phyloP scores from a whole-genome alignment of 306 rosid genomes.

The Lathyrus aphaca region DNA sequence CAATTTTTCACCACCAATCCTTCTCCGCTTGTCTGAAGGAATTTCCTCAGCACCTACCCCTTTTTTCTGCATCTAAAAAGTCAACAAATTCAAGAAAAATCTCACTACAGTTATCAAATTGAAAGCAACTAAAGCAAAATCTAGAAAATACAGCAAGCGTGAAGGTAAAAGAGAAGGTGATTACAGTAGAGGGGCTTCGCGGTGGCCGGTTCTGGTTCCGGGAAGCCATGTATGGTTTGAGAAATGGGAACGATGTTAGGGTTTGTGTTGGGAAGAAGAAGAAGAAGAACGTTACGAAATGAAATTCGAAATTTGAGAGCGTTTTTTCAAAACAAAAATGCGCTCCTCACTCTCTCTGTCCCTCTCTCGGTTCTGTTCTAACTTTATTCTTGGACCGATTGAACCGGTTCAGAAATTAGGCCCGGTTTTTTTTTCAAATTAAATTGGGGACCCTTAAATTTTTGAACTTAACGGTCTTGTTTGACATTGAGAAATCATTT shows the following conservation, averaged over 20 bases:
- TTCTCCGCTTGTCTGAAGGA: slow-evolving; percentile 71
- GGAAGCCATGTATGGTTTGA: slow-evolving; percentile 54
- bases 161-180: slow-evolving; percentile 14
- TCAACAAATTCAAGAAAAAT: background rate
- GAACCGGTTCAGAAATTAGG: slow-evolving; percentile 35
- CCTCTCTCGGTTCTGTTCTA: background rate
- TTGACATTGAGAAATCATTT: background rate
- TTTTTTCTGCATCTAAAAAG: slow-evolving; percentile 55
- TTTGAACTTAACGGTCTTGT: slow-evolving; percentile 32
- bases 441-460: background rate
- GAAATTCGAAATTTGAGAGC: slow-evolving; percentile 69
- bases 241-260: slow-evolving; percentile 37
- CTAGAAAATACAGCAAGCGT: background rate
- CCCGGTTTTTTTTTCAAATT: slow-evolving; percentile 16
- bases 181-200: slow-evolving; percentile 69
- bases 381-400: background rate
- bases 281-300: slow-evolving; percentile 37
- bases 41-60: slow-evolving; percentile 53
- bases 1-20: slow-evolving; percentile 60
- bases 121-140: background rate
- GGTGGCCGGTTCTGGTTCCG: slow-evolving; percentile 91
- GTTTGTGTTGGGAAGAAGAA: slow-evolving; percentile 33
- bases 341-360: slow-evolving; percentile 13
- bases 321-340: slow-evolving; percentile 31
- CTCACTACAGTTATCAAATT: background rate